Evolutionary conservation across 2,329 filamentous ascomycete genomes (phyloP).

Genomic region (Ophiostoma sp.): DNA sequence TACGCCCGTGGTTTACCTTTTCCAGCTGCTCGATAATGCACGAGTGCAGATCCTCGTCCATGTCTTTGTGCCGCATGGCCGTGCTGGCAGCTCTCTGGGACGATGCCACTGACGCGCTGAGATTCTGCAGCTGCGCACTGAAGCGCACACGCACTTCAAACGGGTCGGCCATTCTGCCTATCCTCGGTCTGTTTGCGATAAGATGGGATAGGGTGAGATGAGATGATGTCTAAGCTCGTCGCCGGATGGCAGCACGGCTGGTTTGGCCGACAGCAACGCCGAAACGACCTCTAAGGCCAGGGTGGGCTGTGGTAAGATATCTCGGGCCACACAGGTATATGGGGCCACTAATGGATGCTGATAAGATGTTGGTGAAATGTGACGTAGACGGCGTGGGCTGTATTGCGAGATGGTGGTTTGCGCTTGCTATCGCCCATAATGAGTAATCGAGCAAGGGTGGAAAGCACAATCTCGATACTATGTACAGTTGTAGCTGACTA

Average conservation of each 20-base stretch:
- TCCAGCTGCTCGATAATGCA: conserved; percentile 97
- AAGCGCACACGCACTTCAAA: conserved; percentile 99
- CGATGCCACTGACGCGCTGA: conserved; percentile 84
- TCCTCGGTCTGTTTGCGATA: not conserved
- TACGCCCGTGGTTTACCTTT: conserved; percentile 47
- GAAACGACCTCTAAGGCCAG: not conserved
- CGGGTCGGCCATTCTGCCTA: conserved; percentile 60
- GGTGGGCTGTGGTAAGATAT: not conserved
- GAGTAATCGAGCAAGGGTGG: not conserved
- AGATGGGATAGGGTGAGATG: not conserved
- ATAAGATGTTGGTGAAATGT: not conserved
- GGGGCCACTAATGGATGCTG: not conserved
- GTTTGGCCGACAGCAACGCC: conserved; percentile 6
- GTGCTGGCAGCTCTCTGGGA: conserved; percentile 91
- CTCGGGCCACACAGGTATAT: not conserved
- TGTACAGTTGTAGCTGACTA: not conserved
- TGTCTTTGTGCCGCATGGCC: conserved; percentile 87
- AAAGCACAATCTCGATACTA: not conserved
- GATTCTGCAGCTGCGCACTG: conserved; percentile 79
- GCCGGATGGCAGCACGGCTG: not conserved
- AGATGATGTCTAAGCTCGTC: not conserved
- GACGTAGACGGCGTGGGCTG: not conserved
- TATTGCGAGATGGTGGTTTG: conserved; percentile 6
- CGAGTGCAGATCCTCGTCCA: conserved; percentile 94
- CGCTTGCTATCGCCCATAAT: not conserved